phyloP scores from a whole-genome alignment of 2,329 filamentous ascomycete species.

The Ophiocordyceps unilateralis region DNA sequence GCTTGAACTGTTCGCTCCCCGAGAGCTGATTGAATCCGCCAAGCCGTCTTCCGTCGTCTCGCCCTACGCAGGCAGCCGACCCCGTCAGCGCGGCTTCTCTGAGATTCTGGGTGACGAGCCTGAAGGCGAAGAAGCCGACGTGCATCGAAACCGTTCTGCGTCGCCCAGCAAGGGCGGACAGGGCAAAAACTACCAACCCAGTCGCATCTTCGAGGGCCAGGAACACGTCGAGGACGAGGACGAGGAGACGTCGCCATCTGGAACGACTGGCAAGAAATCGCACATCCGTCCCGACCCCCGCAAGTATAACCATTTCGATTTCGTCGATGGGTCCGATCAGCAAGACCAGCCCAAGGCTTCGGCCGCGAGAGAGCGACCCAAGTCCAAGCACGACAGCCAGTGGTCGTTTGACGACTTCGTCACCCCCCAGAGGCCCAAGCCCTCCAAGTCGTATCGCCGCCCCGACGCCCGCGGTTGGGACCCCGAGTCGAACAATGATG shows the following conservation, averaged over 20 bases:
- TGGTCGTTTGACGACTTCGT: conserved; percentile 83
- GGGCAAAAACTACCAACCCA: conserved; percentile 44
- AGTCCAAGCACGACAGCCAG: conserved; percentile 51
- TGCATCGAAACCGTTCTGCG: conserved; percentile 31
- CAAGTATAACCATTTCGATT: conserved; percentile 77
- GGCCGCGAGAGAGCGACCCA: conserved; percentile 22
- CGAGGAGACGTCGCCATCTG: conserved; percentile 23
- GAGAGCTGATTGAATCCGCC: conserved; percentile 40
- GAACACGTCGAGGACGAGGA: conserved; percentile 23
- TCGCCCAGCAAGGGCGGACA: conserved; percentile 33
- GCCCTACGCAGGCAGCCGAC: conserved; percentile 44
- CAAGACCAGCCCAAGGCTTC: conserved; percentile 27
- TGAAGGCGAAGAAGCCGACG: conserved; percentile 19
- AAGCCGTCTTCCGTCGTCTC: conserved; percentile 33
- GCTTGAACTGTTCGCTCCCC: conserved; percentile 56
- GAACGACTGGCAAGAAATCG: conserved; percentile 18
- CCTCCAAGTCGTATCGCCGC: conserved; percentile 39
- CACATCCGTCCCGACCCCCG: conserved; percentile 50
- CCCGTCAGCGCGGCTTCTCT: conserved; percentile 46
- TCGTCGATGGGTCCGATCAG: conserved; percentile 46
- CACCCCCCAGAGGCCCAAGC: conserved; percentile 58
- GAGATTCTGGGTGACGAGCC: conserved; percentile 51
- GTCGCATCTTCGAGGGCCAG: conserved; percentile 43
- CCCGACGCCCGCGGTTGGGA: conserved; percentile 69
- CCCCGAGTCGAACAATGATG: conserved; percentile 41